Conservation (phyloP, 345 rosid species). For the Schrenkiella parvula region DNA sequence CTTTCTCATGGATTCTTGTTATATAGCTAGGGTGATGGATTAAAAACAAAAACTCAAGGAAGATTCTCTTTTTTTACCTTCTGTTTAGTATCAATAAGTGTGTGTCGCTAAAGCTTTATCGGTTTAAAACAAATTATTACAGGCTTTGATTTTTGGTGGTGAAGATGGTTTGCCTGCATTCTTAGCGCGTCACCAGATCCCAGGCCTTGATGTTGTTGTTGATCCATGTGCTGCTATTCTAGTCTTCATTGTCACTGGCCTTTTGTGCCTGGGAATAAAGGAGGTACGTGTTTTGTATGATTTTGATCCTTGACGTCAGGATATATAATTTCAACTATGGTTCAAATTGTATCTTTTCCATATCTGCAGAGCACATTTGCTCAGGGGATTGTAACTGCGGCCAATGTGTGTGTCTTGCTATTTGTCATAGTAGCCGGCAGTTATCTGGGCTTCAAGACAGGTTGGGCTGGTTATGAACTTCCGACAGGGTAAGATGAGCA, state of each 20-base stretch:
- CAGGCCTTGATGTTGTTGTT: slow-evolving; percentile 74
- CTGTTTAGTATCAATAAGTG: not conserved
- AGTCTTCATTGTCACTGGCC: slow-evolving; percentile 78
- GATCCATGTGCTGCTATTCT: slow-evolving; percentile 91
- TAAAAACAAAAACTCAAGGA: not conserved
- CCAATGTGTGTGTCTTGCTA: slow-evolving; percentile 77
- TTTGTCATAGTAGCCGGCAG: slow-evolving; percentile 80
- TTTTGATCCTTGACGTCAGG: not conserved
- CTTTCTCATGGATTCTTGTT: not conserved
- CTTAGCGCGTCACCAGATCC: slow-evolving; percentile 80
- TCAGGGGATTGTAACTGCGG: slow-evolving; percentile 73
- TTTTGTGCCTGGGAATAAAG: slow-evolving; percentile 91
- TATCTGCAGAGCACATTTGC: slow-evolving; percentile 76
- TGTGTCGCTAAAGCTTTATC: not conserved
- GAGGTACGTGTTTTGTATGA: slow-evolving; percentile 51
- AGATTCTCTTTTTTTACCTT: not conserved
- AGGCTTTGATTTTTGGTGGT: slow-evolving; percentile 96
- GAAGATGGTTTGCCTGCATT: slow-evolving; percentile 62
- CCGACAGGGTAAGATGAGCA: slow-evolving; percentile 67
- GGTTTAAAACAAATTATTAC: not conserved
- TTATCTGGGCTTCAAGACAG: slow-evolving; percentile 85
- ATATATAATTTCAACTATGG: not conserved
- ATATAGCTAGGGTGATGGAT: not conserved
- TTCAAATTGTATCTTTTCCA: not conserved
- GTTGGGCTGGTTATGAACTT: slow-evolving; percentile 92